Percentiles rank a stretch among this genome's conserved stretches.
Conservation (phyloP, 257 asterid genomes). For the Solanum sparsipilum region DNA sequence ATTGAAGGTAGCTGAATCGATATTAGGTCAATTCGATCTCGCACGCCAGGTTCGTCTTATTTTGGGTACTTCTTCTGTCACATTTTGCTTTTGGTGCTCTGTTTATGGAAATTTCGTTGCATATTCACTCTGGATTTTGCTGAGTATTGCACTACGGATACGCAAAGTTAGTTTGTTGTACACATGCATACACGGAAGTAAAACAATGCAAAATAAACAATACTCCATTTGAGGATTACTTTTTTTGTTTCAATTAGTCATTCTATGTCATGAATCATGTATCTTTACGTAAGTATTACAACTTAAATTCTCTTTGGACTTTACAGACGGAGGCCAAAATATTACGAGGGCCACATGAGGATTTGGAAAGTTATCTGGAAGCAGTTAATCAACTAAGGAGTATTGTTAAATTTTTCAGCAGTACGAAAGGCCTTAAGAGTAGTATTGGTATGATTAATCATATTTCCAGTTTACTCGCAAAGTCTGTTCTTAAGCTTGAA, state of each 20-base stretch:
- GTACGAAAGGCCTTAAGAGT: conserved; percentile 51
- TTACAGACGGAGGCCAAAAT: conserved; percentile 92
- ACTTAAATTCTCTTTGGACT: conserved; percentile 1
- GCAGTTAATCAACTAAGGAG: conserved; percentile 78
- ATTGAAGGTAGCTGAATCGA: conserved; percentile 57
- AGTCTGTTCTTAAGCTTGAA: conserved; percentile 67
- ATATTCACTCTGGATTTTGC: background rate
- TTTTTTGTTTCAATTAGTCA: background rate
- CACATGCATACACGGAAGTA: no score
- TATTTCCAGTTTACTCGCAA: conserved; percentile 51
- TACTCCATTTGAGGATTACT: background rate
- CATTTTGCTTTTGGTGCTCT: background rate
- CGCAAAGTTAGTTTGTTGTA: background rate
- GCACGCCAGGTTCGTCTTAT: conserved; percentile 53
- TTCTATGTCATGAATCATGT: background rate
- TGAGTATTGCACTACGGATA: background rate
- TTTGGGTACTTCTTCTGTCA: background rate
- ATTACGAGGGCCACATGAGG: conserved; percentile 92
- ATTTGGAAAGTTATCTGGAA: conserved; percentile 78
- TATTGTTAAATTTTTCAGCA: conserved; percentile 47
- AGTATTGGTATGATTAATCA: conserved; percentile 58
- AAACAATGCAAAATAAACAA: no score
- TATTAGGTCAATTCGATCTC: conserved; percentile 69
- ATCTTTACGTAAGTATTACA: background rate
- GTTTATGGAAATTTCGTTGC: background rate